Conservation (phyloP, 2,329 filamentous ascomycete species). For the Seiridium cupressi region DNA sequence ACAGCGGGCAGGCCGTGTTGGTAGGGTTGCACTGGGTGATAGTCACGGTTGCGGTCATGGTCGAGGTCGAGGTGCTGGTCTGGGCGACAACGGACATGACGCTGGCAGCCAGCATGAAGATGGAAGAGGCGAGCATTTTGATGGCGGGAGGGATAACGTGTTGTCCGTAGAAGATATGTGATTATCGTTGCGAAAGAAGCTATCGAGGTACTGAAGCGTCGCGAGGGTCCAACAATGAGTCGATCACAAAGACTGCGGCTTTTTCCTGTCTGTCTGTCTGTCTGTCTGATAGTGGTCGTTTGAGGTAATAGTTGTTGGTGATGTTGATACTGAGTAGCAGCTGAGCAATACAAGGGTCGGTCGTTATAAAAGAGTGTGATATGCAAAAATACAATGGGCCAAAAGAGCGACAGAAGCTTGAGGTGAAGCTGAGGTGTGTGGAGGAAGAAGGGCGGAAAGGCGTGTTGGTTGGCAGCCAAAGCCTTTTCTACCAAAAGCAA, state of each 20-base stretch:
- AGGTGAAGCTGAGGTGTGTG: neutral
- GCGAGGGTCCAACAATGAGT: neutral
- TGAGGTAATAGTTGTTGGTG: neutral
- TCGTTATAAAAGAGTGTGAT: slow-evolving; percentile 1
- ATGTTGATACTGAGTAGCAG: too few species aligned
- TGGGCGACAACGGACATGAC: neutral
- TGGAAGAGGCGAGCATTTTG: slow-evolving; percentile 7
- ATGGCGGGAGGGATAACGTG: neutral
- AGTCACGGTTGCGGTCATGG: slow-evolving; percentile 3
- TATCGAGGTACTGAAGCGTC: neutral
- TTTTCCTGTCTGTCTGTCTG: neutral
- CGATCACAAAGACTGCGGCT: neutral
- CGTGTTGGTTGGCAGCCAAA: neutral
- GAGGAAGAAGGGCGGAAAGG: neutral
- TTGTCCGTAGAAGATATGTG: too few species aligned
- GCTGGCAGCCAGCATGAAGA: slow-evolving; percentile 7
- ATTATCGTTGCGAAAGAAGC: too few species aligned
- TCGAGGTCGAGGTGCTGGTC: neutral
- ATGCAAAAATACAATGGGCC: slow-evolving; percentile 4
- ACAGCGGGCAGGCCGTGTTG: slow-evolving; percentile 7
- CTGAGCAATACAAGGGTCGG: neutral
- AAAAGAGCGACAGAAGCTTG: slow-evolving; percentile 6
- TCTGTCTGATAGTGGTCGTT: neutral
- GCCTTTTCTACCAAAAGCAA: neutral
- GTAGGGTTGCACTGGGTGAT: slow-evolving; percentile 9